Base-by-base conservation (phyloP, 768 basidiomycete species). In the Coprinopsis marcescibilis region DNA sequence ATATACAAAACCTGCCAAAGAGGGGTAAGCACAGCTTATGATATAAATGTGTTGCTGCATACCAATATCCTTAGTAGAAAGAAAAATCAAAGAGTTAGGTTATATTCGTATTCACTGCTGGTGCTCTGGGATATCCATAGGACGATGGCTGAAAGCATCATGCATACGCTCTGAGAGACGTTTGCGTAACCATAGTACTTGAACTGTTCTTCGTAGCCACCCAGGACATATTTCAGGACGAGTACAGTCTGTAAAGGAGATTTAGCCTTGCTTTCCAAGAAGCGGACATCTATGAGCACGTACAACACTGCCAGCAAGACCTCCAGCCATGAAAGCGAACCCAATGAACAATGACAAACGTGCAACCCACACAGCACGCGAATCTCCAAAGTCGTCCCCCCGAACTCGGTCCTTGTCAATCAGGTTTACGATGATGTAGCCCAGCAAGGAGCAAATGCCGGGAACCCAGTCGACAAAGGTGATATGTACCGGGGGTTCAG, bases 391-490 rank as follows among this genome's bases (percentile, higher is more conserved):
- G 0, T 85, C 89, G 7, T 90, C 85, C 0, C 85, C 85, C 12
- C 77, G 71, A 42, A 98, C 75, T 25, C 89, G 76, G 55, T 91
- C 87, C 70, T 98, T 97, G 71, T 99, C 93, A 57, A 98, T 93
- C 47, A 96, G 63, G 64, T 92, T 93, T 67, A 95, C 81, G 65
- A 96, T 74, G 52, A 97, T 66, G 75, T 94, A 92, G 15, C 95
- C 96, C 11, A 98, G 67, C 24, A 96, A 77, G 5, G 90, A 91
- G 65, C 85, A 92, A 55, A 98, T 80, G 17, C 94, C 95, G 0
- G 95, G 92, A n/a, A 96, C 71, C 96, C 96, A 99, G 71, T 98
- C 96, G 46, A 91, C 82, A 61, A 97, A 96, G 11, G 77, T 70
- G 62, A 99, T 89, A 58, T 91, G 91, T 0, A 77, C 75, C 8